Base-by-base conservation (phyloP, 805 yeast genomes). In the Candida fluviatilis region DNA sequence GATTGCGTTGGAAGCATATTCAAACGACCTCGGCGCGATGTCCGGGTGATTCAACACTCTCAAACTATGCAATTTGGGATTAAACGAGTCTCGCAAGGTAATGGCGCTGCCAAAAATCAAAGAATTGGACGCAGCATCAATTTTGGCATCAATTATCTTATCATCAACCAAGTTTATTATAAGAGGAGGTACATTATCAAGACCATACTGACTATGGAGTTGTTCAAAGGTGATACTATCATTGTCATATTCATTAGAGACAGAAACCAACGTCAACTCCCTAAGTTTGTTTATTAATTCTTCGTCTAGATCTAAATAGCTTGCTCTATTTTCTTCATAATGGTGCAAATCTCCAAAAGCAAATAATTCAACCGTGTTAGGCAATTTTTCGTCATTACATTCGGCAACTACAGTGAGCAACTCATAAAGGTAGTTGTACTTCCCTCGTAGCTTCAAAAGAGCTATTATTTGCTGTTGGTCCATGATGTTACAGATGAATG, bases 361-460 rank as follows among this genome's bases (percentile, higher is more conserved):
- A 42, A 65, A 66, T 23, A 68, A 51, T 49, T 68, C 74, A 5
- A 62, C 24, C 4, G 66, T 60, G 35, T 59, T 58, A 7, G 47
- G 37, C 18, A 38, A 36, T 10, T 34, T 31, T 23, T 21, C 15
- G 29, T 10, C 29, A 10, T 13, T 13, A 10, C 6, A 12, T 5
- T 26, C 29, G 15, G 6, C 29, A 10, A 10, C 29, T 5, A 5
- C 29, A 12, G 29, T 12, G 10, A 33, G 12, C 18, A 33, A 15
- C 27, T 33, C 35, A 24, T 33, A 23, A 6, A 33, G 23, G 28
- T 13, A 33, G 18, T 33, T 33, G 28, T 23, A 33, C 12, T 23
- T 33, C 12, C 25, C 16, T 15, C 25, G 24, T 13, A 26, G 29
- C 15, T 13, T 26, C 15, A 26, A 26, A 8, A 26, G 13, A 13